Percentiles rank a stretch among this genome's conserved stretches.
Conservation (phyloP, 768 basidiomycete genomes). For the Macrolepiota fuliginosa region DNA sequence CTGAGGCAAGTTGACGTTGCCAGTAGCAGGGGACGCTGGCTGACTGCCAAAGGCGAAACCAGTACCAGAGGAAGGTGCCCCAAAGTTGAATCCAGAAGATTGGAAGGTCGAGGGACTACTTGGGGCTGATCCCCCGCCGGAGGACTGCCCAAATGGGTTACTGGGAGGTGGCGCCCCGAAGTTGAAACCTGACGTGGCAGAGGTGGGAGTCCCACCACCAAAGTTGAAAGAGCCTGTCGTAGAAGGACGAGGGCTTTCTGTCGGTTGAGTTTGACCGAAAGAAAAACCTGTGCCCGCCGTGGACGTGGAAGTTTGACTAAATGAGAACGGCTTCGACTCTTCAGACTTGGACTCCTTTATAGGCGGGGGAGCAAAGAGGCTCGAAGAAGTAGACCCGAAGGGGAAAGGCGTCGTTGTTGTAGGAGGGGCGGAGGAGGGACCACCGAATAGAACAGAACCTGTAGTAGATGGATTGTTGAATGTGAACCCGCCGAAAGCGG, state of each 20-base stretch:
- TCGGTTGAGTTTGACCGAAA: conserved; percentile 40
- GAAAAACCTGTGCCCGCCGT: conserved; percentile 30
- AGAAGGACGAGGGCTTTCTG: conserved; percentile 36
- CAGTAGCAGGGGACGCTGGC: conserved; percentile 55
- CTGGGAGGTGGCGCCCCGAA: conserved; percentile 37
- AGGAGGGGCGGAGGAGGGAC: conserved; percentile 19
- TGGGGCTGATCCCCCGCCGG: conserved; percentile 42
- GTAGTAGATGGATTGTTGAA: conserved; percentile 34
- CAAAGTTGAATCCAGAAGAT: conserved; percentile 45
- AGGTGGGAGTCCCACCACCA: conserved; percentile 33
- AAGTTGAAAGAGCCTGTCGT: conserved; percentile 50
- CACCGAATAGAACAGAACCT: conserved; percentile 29
- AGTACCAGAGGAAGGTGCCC: conserved; percentile 32
- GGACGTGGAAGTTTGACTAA: conserved; percentile 31
- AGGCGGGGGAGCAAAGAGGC: conserved; percentile 39
- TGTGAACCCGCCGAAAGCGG: conserved; percentile 43
- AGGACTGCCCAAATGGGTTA: conserved; percentile 42
- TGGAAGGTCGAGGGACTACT: conserved; percentile 61
- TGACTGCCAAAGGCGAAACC: conserved; percentile 56
- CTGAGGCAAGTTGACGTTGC: conserved; percentile 35
- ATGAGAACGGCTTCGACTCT: conserved; percentile 45
- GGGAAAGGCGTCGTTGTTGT: conserved; percentile 31
- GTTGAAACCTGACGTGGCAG: conserved; percentile 33
- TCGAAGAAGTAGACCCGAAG: conserved; percentile 39
- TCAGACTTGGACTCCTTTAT: conserved; percentile 42